phyloP scores from a whole-genome alignment of 1,284 basidiomycete genomes.

The Sporisorium scitamineum region DNA sequence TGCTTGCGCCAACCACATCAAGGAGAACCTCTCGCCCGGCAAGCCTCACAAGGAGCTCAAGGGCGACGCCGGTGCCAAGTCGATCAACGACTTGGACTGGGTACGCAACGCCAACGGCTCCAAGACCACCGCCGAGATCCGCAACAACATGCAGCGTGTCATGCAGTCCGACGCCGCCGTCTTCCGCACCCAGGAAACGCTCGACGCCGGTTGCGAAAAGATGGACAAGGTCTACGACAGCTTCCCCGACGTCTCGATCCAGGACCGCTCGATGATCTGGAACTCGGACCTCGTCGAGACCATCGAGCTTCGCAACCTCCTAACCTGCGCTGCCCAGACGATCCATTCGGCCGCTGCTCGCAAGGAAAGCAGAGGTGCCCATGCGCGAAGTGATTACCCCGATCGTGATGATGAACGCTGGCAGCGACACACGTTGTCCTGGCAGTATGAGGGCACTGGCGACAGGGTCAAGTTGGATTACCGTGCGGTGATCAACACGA shows the following conservation, averaged over 20 bases:
- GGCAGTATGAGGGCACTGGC: constrained; percentile 52
- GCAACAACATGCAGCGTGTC: constrained; percentile 96
- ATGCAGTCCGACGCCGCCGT: constrained; percentile 81
- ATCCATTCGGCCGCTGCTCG: constrained; percentile 94
- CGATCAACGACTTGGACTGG: constrained; percentile 89
- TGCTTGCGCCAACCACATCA: constrained; percentile 97
- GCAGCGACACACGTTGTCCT: constrained; percentile 65
- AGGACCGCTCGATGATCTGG: constrained; percentile 99
- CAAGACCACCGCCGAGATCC: constrained; percentile 87
- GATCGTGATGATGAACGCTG: constrained; percentile 79
- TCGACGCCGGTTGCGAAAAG: constrained; percentile 92
- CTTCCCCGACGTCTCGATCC: constrained; percentile 91
- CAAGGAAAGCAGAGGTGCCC: constrained; percentile 96
- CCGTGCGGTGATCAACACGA: constrained; percentile 83
- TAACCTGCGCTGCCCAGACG: constrained; percentile 95
- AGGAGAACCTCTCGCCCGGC: constrained; percentile 87
- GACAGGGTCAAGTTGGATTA: constrained; percentile 91
- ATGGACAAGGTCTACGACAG: constrained; percentile 86
- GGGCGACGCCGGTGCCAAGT: constrained; percentile 86
- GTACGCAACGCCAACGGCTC: constrained; percentile 82
- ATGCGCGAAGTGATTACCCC: constrained; percentile 95
- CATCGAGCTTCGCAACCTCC: constrained; percentile 93
- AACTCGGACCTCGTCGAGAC: constrained; percentile 88
- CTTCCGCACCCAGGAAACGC: constrained; percentile 83
- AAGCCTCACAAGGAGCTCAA: constrained; percentile 91